A percentile compares a stretch with the other conserved stretches of the same genome.
These are phyloP conservation scores for Hanseniaspora vineae DNA, from an alignment of 805 yeast genomes.

Conservation along the genomic window DNA sequence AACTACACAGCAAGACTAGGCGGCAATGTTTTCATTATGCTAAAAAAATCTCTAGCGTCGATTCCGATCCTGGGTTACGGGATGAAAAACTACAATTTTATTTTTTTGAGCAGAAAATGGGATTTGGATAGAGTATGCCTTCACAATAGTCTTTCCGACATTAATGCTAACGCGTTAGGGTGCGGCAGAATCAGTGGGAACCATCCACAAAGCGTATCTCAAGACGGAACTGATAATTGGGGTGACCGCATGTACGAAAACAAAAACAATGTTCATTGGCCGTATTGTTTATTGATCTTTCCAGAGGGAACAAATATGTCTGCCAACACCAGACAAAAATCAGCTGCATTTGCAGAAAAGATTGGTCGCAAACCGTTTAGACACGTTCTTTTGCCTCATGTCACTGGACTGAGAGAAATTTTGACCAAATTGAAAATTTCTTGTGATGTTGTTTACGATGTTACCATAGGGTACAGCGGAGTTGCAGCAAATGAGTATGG, in stretches of 20 bases:
- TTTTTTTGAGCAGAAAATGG: conserved; percentile 82
- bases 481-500: conserved; percentile 52
- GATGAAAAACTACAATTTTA: conserved; percentile 65
- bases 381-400: conserved; percentile 70
- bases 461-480: conserved; percentile 75
- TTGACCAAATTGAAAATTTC: conserved; percentile 42
- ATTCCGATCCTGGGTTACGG: conserved; percentile 79
- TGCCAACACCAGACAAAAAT: conserved; percentile 43
- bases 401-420: conserved; percentile 62
- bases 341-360: conserved; percentile 45
- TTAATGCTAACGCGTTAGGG: conserved; percentile 53
- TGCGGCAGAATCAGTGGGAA: conserved; percentile 37
- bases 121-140: conserved; percentile 52
- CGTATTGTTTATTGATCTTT: conserved; percentile 61
- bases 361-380: conserved; percentile 35
- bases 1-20: conserved; percentile 55
- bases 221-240: conserved; percentile 19
- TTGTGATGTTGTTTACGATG: conserved; percentile 56
- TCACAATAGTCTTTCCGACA: conserved; percentile 37
- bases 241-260: conserved; percentile 17
- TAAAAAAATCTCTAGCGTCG: conserved; percentile 58
- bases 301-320: conserved; percentile 94
- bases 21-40: conserved; percentile 54
- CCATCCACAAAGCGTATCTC: conserved; percentile 13
- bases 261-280: conserved; percentile 25